phyloP scores from a whole-genome alignment of 805 yeast genomes.

The Zygoascus tannicola region DNA sequence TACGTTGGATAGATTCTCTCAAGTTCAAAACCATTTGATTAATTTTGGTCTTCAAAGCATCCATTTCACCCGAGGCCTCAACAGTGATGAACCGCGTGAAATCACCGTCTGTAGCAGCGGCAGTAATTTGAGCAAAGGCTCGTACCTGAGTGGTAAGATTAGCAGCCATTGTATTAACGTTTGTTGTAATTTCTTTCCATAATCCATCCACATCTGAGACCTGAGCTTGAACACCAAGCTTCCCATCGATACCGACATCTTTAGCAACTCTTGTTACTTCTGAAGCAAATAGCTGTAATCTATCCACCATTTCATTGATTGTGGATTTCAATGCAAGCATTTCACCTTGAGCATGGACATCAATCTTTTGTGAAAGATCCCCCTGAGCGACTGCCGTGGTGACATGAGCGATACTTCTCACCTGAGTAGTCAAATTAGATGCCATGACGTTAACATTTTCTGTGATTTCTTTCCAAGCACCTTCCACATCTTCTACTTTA shows the following conservation, averaged over 20 bases:
- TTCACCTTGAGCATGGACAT: slow-evolving; percentile 86
- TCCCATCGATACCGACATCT: slow-evolving; percentile 91
- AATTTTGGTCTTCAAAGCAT: slow-evolving; percentile 42
- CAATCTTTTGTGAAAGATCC: slow-evolving; percentile 75
- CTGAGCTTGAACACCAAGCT: slow-evolving; percentile 85
- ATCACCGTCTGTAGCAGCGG: slow-evolving; percentile 91
- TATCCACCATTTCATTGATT: slow-evolving; percentile 88
- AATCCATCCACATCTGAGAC: slow-evolving; percentile 84
- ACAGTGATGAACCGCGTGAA: slow-evolving; percentile 84
- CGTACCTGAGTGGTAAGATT: slow-evolving; percentile 85
- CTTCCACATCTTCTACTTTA: slow-evolving; percentile 66
- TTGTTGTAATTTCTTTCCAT: slow-evolving; percentile 87
- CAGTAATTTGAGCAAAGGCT: slow-evolving; percentile 88
- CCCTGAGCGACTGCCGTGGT: slow-evolving; percentile 91
- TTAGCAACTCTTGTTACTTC: slow-evolving; percentile 87
- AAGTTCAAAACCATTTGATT: slow-evolving; percentile 79
- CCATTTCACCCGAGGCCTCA: slow-evolving; percentile 89
- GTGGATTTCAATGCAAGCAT: slow-evolving; percentile 77
- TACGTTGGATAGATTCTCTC: slow-evolving; percentile 82
- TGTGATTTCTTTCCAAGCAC: slow-evolving; percentile 78
- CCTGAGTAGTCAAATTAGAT: slow-evolving; percentile 75
- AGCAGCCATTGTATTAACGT: slow-evolving; percentile 91
- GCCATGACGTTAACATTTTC: slow-evolving; percentile 89
- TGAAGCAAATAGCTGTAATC: slow-evolving; percentile 75
- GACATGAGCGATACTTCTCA: slow-evolving; percentile 79